phyloP scores from a whole-genome alignment of 345 rosid species.

The Brassica napus region DNA sequence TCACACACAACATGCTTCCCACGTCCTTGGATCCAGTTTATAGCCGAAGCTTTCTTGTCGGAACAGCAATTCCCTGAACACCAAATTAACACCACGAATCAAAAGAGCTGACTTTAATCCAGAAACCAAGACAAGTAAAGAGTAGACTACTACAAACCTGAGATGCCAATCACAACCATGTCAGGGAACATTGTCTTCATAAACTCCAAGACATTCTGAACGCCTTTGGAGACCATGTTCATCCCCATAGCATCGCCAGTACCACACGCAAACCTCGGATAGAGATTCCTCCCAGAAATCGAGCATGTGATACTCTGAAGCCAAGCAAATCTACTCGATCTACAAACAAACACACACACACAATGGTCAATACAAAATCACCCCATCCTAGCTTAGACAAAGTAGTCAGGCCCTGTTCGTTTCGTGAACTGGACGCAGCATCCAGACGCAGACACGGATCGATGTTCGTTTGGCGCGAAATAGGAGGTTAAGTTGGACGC shows the following conservation, averaged over 20 bases:
- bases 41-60: slow-evolving; percentile 70
- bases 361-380: background rate
- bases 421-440: too few species aligned
- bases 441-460: too few species aligned
- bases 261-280: slow-evolving; percentile 55
- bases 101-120: background rate
- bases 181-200: slow-evolving; percentile 49
- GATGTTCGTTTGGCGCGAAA: too few species aligned
- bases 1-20: slow-evolving; percentile 77
- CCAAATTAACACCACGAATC: background rate
- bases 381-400: background rate
- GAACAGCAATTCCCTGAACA: slow-evolving; percentile 62
- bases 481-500: too few species aligned
- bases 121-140: background rate
- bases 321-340: slow-evolving; percentile 62
- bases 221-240: slow-evolving; percentile 68
- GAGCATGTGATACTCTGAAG: slow-evolving; percentile 47
- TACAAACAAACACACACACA: background rate
- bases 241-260: slow-evolving; percentile 81
- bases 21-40: slow-evolving; percentile 79
- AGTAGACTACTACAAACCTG: slow-evolving; percentile 39
- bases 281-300: slow-evolving; percentile 58
- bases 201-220: slow-evolving; percentile 57
- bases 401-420: too few species aligned
- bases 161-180: slow-evolving; percentile 61